phyloP scores from a whole-genome alignment of 352 stramenopile species.

The Phytophthora foliorum region DNA sequence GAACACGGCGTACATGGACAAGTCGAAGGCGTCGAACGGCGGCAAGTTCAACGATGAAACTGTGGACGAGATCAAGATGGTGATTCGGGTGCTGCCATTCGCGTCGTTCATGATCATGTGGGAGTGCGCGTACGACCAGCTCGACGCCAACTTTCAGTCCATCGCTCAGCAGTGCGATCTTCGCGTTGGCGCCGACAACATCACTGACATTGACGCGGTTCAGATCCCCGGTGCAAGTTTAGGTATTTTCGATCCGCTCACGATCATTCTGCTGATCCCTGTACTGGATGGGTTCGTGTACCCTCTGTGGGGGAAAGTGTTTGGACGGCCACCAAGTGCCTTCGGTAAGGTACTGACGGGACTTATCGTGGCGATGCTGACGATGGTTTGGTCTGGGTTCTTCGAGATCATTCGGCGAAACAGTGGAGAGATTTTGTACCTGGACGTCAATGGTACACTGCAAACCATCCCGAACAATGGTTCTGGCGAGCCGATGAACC shows the following conservation, averaged over 20 bases:
- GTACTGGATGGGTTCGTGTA: slow-evolving; percentile 82
- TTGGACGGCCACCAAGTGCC: slow-evolving; percentile 69
- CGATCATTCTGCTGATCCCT: slow-evolving; percentile 85
- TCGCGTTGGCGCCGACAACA: slow-evolving; percentile 50
- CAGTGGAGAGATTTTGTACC: slow-evolving; percentile 52
- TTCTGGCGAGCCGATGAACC: slow-evolving; percentile 79
- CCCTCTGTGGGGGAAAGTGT: slow-evolving; percentile 62
- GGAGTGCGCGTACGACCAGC: slow-evolving; percentile 88
- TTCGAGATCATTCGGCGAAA: slow-evolving; percentile 84
- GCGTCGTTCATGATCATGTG: slow-evolving; percentile 93
- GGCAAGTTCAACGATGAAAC: slow-evolving; percentile 85
- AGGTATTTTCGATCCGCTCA: slow-evolving; percentile 89
- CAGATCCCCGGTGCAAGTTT: slow-evolving; percentile 84
- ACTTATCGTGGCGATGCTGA: slow-evolving; percentile 78
- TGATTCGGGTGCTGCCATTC: slow-evolving; percentile 87
- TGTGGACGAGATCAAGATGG: slow-evolving; percentile 88
- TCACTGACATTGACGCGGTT: slow-evolving; percentile 38
- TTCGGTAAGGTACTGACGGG: slow-evolving; percentile 87
- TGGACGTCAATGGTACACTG: slow-evolving; percentile 29
- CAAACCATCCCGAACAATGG: slow-evolving; percentile 60
- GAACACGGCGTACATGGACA: slow-evolving; percentile 86
- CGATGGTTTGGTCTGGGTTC: slow-evolving; percentile 87
- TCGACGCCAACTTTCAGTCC: slow-evolving; percentile 90
- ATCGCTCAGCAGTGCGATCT: slow-evolving; percentile 90
- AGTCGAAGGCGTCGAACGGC: slow-evolving; percentile 85